Conservation (phyloP, 257 asterid species). For the Solanum boliviense region DNA sequence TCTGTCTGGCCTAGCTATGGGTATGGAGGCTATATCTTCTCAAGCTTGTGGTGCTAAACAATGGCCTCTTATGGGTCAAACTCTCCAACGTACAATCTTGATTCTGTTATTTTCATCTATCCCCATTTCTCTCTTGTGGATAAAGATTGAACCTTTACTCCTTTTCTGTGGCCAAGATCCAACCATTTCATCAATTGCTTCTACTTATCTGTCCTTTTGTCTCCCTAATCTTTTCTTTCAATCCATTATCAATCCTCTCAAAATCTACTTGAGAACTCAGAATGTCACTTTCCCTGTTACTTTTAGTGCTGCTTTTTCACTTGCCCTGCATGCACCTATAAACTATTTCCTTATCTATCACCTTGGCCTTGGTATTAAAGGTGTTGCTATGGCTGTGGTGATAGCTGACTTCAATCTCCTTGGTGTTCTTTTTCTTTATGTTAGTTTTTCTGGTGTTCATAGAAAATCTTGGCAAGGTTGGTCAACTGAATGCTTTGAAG, state of each 20-base stretch:
- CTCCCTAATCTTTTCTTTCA: conserved; percentile 47
- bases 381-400: conserved; percentile 31
- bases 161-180: conserved; percentile 40
- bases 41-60: conserved; percentile 74
- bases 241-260: conserved; percentile 47
- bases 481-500: conserved; percentile 13
- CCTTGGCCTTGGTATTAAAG: conserved; percentile 39
- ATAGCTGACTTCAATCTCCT: conserved; percentile 29
- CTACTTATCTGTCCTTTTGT: conserved; percentile 35
- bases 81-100: conserved; percentile 42
- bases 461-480: conserved; percentile 17
- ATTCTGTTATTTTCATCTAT: conserved; percentile 35
- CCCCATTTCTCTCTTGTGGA: conserved; percentile 62
- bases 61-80: conserved; percentile 35
- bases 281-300: conserved; percentile 43
- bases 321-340: conserved; percentile 41
- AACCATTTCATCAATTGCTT: conserved; percentile 39
- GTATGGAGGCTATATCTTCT: conserved; percentile 60
- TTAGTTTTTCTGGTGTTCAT: neutral
- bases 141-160: conserved; percentile 42
- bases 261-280: conserved; percentile 43
- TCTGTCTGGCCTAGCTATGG: conserved; percentile 56
- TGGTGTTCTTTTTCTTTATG: conserved; percentile 10
- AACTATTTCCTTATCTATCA: conserved; percentile 20
- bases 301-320: conserved; percentile 27